Evolutionary conservation across 2,329 filamentous ascomycete genomes (phyloP), one percentile per base, ranked within the genome.

Genomic region (Fusarium brachygibbosum): DNA sequence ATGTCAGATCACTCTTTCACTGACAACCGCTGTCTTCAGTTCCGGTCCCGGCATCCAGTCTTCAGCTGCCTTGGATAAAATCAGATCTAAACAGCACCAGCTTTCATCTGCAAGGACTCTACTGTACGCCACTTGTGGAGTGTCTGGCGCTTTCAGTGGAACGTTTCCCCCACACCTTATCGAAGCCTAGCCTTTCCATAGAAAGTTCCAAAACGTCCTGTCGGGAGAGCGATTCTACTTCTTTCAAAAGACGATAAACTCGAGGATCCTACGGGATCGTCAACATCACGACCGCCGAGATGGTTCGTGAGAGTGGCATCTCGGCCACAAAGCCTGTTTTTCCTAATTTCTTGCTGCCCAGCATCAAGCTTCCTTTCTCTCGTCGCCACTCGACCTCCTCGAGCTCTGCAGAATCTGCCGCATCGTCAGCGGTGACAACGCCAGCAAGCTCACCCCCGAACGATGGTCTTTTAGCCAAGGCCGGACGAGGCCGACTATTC

Each of bases 301-400:
- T 79, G 76, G 76, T 77, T 65, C 76, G 77, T 35, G 78, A 77
- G 53, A 80, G 77, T 59, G 77, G 78, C 65, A 82, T 82, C 68
- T 76, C 81, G 66, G 80, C 80, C 44, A 82, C 80, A 21, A 78
- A 76, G 58, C 83, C 82, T 28, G 77, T 79, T 29, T 87, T 88
- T 70, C 81, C 86, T 13, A 80, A 75, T 65, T 88, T 84, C 72
- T 79, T 88, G 28, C 80, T 88, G 23, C 85, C 86, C 13, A 84
- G 79, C 73, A 78, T 88, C 68, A 79, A 77, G 45, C 79, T 86
- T 42, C 80, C 83, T n/a, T 82, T 86, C 66, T 79, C 79, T 41
- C 81, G 81, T 51, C 81, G 82, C 60, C 78, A 78, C 40, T 78
- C 79, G 12, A 73, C 78, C 14, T 77, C 76, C n/a, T 80, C 82